Evolutionary conservation across 2,329 filamentous ascomycete species (phyloP).

Genomic region (Annulohypoxylon truncatum): DNA sequence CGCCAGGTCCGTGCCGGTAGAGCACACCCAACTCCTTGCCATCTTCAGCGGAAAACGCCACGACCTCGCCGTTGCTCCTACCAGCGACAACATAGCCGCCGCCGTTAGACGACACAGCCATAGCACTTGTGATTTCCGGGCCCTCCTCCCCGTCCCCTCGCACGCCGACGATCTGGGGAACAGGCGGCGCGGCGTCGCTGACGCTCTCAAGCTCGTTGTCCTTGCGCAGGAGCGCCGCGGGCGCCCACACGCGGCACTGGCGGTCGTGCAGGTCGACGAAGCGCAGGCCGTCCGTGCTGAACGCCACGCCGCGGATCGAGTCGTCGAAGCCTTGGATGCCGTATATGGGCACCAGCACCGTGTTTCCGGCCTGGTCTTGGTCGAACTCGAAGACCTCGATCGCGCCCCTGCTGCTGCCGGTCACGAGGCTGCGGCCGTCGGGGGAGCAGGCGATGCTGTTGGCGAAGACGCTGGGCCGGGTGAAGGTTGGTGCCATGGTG

Average conservation of each 20-base stretch:
- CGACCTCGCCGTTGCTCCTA: not conserved
- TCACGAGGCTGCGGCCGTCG: slow-evolving; percentile 44
- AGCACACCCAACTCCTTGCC: not conserved
- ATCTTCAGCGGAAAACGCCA: not conserved
- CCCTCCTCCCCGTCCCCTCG: not conserved
- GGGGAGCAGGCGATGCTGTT: slow-evolving; percentile 45
- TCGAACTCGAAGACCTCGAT: slow-evolving; percentile 49
- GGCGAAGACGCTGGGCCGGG: slow-evolving; percentile 42
- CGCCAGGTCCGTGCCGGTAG: not conserved
- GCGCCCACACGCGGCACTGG: slow-evolving; percentile 53
- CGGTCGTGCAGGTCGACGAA: slow-evolving; percentile 50
- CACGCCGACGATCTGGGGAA: not conserved
- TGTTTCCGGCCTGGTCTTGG: slow-evolving; percentile 5
- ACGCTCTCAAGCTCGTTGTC: not conserved
- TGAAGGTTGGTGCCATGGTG: not conserved
- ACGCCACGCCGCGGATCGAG: slow-evolving; percentile 46
- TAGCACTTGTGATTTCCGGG: not conserved
- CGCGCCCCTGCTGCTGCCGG: slow-evolving; percentile 39
- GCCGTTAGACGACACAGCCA: not conserved
- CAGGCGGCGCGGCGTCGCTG: not conserved
- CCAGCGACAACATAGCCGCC: not conserved
- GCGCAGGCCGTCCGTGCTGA: slow-evolving; percentile 48
- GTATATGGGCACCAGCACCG: slow-evolving; percentile 45
- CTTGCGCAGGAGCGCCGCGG: slow-evolving; percentile 42
- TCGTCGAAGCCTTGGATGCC: slow-evolving; percentile 47